These are phyloP conservation scores for Chrysosporium keratinophilum DNA, from an alignment of 2,329 filamentous ascomycete species.

Conservation along the genomic window DNA sequence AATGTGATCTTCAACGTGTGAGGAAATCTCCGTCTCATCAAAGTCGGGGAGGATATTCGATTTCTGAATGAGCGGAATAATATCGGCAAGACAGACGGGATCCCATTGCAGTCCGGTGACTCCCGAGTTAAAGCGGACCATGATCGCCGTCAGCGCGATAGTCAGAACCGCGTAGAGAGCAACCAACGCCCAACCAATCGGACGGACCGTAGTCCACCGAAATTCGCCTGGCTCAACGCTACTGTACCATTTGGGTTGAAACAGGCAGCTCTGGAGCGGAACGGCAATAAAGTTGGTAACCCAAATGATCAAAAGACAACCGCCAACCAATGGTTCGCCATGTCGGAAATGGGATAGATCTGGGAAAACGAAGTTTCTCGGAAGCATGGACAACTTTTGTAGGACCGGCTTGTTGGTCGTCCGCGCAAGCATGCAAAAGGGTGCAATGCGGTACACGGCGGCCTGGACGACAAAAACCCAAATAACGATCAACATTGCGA, in stretches of 20 bases:
- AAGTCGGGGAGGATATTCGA: slow-evolving; percentile 71
- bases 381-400: slow-evolving; percentile 49
- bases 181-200: slow-evolving; percentile 67
- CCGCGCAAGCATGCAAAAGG: slow-evolving; percentile 63
- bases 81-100: slow-evolving; percentile 66
- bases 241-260: slow-evolving; percentile 55
- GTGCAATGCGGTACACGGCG: slow-evolving; percentile 64
- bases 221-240: slow-evolving; percentile 51
- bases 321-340: slow-evolving; percentile 56
- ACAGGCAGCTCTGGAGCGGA: slow-evolving; percentile 68
- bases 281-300: slow-evolving; percentile 62
- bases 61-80: slow-evolving; percentile 65
- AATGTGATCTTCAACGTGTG: slow-evolving; percentile 38
- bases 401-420: slow-evolving; percentile 53
- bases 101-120: slow-evolving; percentile 79
- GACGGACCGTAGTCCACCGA: slow-evolving; percentile 70
- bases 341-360: slow-evolving; percentile 57
- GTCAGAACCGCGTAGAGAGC: slow-evolving; percentile 61
- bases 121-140: slow-evolving; percentile 54
- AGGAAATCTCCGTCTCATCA: slow-evolving; percentile 54
- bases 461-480: slow-evolving; percentile 67
- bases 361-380: slow-evolving; percentile 58
- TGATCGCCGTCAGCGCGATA: slow-evolving; percentile 47
- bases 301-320: slow-evolving; percentile 63
- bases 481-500: slow-evolving; percentile 61